Percentiles rank a stretch among this genome's conserved stretches.
These are phyloP conservation scores for Venturia oleaginea DNA, from an alignment of 2,329 filamentous ascomycete genomes.

Conservation along the genomic window DNA sequence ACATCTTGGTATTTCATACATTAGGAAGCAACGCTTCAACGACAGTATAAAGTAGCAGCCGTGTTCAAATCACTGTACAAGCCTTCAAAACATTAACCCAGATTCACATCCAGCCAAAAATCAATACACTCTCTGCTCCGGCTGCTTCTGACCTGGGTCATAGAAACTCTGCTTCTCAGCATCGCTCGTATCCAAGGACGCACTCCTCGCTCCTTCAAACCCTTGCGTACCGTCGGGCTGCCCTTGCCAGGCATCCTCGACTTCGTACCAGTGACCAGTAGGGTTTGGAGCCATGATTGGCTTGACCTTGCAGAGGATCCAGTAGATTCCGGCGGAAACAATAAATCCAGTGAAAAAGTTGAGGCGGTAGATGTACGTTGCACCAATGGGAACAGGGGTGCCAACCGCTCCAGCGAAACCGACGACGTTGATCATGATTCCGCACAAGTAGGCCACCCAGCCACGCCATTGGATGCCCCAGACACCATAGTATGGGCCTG, in stretches of 20 bases:
- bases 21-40: background rate
- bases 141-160: background rate
- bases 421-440: constrained; percentile 84
- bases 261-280: constrained; percentile 57
- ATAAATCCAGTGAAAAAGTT: constrained; percentile 86
- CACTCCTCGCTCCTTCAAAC: background rate
- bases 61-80: background rate
- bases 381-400: constrained; percentile 60
- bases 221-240: background rate
- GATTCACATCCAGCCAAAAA: background rate
- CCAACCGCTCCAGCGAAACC: constrained; percentile 82
- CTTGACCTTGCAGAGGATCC: constrained; percentile 55
- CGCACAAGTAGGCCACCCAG: constrained; percentile 71
- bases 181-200: background rate
- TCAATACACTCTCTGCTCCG: background rate
- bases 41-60: background rate
- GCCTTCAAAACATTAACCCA: background rate
- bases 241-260: constrained; percentile 45
- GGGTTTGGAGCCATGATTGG: constrained; percentile 64
- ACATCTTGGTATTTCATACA: background rate
- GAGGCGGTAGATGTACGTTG: constrained; percentile 78
- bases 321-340: constrained; percentile 60
- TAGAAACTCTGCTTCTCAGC: background rate
- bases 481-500: constrained; percentile 63
- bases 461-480: constrained; percentile 74